Evolutionary conservation across 2,329 filamentous ascomycete genomes (phyloP), one percentile per base, ranked within the genome.

Genomic region (Amylocarpus encephaloides): DNA sequence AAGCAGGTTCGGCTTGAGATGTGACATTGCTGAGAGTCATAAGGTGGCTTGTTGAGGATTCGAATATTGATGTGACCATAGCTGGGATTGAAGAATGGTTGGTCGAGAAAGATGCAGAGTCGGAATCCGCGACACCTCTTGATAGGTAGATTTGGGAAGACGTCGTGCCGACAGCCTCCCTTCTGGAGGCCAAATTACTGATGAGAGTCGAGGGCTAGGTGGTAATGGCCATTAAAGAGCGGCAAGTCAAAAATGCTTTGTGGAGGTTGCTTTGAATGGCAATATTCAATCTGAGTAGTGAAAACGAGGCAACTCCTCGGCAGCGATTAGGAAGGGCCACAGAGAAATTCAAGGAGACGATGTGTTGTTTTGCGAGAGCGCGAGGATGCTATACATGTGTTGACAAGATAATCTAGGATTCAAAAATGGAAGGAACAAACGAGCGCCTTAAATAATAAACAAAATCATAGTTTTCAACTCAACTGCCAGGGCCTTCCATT

Each of bases 91-190:
- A 26, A 30, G 34, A 6, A 15, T 46, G 30, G 2, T 46, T 15
- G 10, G 48, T 36, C 33, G 50, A 45, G 41, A 46, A 16, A 26
- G 62, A 55, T 36, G 61, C 57, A 26, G 64, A 64, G 49, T 65
- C 57, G 30, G 66, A 64, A 29, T 61, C 65, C 38, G 71, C 71
- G 52, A 73, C 69, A 47, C 67, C 71, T 48, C 71, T 61, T 19
- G 72, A 74, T 44, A 75, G 65, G 48, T 72, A 64, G 33, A 74
- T 73, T 52, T 73, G 68, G 42, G 71, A 74, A 68, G 72, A 72
- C 71, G 71, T 73, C 26, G 58, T 71, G 58, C 54, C 50, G 54
- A 46, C 46, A 39, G 59, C 55, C 59, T 55, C 59, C 50, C 35
- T 15, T 3, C 29, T 33, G 56, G 59, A 58, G 56, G 53, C 59